Base-by-base conservation (phyloP, 352 stramenopile genomes). In the Globisporangium alternatum region DNA sequence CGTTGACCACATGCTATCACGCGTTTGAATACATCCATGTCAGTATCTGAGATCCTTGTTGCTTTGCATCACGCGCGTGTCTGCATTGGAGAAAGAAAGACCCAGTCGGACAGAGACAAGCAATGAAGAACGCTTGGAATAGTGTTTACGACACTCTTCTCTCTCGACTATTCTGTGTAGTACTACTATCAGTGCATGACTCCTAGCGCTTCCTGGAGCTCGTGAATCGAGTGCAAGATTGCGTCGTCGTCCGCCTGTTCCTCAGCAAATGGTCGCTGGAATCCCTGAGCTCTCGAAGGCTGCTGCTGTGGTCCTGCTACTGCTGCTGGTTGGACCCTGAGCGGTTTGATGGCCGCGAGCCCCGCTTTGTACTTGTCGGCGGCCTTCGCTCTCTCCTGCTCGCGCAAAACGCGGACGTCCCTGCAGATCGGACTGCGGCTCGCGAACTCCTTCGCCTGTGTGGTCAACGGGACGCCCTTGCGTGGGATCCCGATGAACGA, bases 381-480 rank as follows among this genome's bases (percentile, higher is more conserved):
- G n/a, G 73, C 71, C n/a, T 81, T 83, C n/a, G 45, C 64, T 0
- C 64, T 68, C 59, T 84, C 80, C 5, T 75, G 62, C 47, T 78
- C 67, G 3, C 74, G 68, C 43, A 89, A 56, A 8, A 72, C 67
- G 5, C 80, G 75, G 5, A 91, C 76, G 47, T 89, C 80, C 30
- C 64, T 69, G 56, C 80, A 89, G 2, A 85, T 64, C 21, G 67
- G 65, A 15, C 44, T 76, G 25, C 52, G 72, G 31, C 63, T 64
- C 9, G 71, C 70, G 57, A 86, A 88, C 17, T 58, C 64, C 61
- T 78, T 86, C 2, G 75, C 75, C 19, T 81, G 62, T 8, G 39
- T 22, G 8, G 82, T 88, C 17, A 91, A 61, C 2, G 75, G 70
- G 0, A 89, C 78, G 12, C 80, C 82, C 19, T 55, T 59, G 45